Evolutionary conservation across 2,329 filamentous ascomycete species (phyloP), one percentile per base, ranked within the genome.

Genomic region (Cadophora gregata): DNA sequence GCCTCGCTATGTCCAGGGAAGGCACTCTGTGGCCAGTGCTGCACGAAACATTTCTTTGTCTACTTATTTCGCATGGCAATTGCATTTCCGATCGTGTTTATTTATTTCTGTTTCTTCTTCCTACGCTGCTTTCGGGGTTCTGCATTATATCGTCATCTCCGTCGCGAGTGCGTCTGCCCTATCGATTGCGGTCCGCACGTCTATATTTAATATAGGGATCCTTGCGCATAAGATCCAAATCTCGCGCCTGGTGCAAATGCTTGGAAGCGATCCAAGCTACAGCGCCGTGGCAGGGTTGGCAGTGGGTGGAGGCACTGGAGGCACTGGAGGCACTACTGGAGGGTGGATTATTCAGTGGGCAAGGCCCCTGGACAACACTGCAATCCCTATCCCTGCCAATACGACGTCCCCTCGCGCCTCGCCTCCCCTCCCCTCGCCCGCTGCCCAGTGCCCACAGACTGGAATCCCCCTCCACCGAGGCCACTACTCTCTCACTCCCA

Each of bases 171-270:
- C 29, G 21, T 56, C 33, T 63, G 25, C 50, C 61, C 60, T 62
- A 55, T 62, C 60, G 50, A 36, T 51, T 38, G 45, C 21, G 25
- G 47, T 27, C 47, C 25, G 12, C 50, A 51, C 60, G 31, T 63
- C 60, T 55, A 56, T 63, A 42, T 63, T 55, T 45, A 63, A 55
- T 55, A 63, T 55, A 63, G 33, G 60, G 10, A 62, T 51, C 59
- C 59, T 47, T 62, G 59, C 59, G 59, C 60, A 62, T 62, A 62
- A 62, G 60, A 61, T 62, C 48, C 47, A 48, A 62, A 55, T 53
- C 29, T 50, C 45, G 21, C 59, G 59, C 59, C 59, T 62, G 19
- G 45, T 42, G 24, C 31, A 36, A 62, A 62, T 62, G 60, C 60
- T 62, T 62, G 60, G 60, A 62, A 53, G 48, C 60, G 47, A 62